Conservation (phyloP, 2,329 filamentous ascomycete species). For the Metarhizium rileyi region DNA sequence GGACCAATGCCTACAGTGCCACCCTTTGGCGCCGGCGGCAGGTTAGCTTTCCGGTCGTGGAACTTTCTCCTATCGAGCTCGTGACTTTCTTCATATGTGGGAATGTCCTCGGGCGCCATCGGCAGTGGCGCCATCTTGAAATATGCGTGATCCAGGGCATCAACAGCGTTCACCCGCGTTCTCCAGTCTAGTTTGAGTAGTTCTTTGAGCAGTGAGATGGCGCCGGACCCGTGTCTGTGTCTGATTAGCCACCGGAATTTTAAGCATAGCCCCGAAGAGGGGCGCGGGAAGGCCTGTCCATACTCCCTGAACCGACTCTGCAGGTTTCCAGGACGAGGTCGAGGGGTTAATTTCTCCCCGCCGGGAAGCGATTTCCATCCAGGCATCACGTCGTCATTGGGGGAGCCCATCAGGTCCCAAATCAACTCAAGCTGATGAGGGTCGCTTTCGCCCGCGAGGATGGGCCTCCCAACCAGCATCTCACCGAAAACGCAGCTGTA, state of each 20-base stretch:
- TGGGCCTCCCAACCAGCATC: slow-evolving; percentile 91
- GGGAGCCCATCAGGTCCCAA: slow-evolving; percentile 84
- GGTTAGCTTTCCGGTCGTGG: slow-evolving; percentile 71
- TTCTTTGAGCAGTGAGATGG: slow-evolving; percentile 71
- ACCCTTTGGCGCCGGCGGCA: slow-evolving; percentile 85
- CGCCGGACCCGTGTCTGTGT: slow-evolving; percentile 53
- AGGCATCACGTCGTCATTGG: slow-evolving; percentile 86
- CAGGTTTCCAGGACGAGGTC: slow-evolving; percentile 54
- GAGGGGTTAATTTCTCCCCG: slow-evolving; percentile 62
- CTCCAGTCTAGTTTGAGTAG: slow-evolving; percentile 84
- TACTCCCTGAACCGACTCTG: slow-evolving; percentile 66
- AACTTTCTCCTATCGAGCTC: slow-evolving; percentile 92
- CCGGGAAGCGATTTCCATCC: slow-evolving; percentile 78
- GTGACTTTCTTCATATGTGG: slow-evolving; percentile 86
- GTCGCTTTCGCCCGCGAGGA: slow-evolving; percentile 83
- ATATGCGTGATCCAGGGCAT: slow-evolving; percentile 86
- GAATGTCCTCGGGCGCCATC: slow-evolving; percentile 76
- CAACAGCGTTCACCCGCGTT: slow-evolving; percentile 81
- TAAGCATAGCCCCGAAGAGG: neutral
- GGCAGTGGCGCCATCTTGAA: slow-evolving; percentile 74
- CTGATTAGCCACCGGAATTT: slow-evolving; percentile 8
- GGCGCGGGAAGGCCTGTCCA: slow-evolving; percentile 10
- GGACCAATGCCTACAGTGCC: slow-evolving; percentile 76
- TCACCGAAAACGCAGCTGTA: slow-evolving; percentile 90
- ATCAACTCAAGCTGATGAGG: slow-evolving; percentile 85